A percentile compares a stretch with the other conserved stretches of the same genome.
Evolutionary conservation across 768 basidiomycete species (phyloP).

Genomic region (Russula griseocarnosa): DNA sequence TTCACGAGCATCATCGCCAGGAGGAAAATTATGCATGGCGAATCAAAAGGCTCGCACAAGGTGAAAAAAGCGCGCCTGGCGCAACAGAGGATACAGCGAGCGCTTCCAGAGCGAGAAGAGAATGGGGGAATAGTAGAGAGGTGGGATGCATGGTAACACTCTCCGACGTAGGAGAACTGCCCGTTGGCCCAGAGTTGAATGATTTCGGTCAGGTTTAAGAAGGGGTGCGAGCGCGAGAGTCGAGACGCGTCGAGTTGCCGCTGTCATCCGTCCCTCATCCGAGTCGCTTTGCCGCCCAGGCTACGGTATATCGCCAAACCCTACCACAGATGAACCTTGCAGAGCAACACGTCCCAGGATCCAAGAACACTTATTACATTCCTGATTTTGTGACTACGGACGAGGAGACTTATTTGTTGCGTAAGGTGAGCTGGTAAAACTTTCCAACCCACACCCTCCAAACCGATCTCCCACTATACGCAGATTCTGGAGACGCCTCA

Average conservation of each 20-base stretch:
- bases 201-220: background rate
- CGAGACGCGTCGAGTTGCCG: background rate
- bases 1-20: background rate
- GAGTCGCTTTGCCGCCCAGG: too few relatives aligned
- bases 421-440: constrained; percentile 52
- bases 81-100: constrained; percentile 8
- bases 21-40: background rate
- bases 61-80: constrained; percentile 17
- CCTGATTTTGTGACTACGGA: constrained; percentile 68
- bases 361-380: constrained; percentile 57
- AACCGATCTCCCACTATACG: background rate
- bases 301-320: too few relatives aligned
- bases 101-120: constrained; percentile 19
- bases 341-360: constrained; percentile 31
- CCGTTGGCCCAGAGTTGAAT: constrained; percentile 13
- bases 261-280: background rate
- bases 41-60: background rate
- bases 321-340: background rate
- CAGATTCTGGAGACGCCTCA: constrained; percentile 78
- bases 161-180: background rate
- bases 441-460: background rate
- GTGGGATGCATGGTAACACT: background rate
- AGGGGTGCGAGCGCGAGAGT: too few relatives aligned
- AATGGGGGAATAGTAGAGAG: background rate
- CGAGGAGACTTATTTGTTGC: constrained; percentile 73